These are phyloP conservation scores for Vigna unguiculata DNA, from an alignment of 306 rosid genomes.

Conservation along the genomic window DNA sequence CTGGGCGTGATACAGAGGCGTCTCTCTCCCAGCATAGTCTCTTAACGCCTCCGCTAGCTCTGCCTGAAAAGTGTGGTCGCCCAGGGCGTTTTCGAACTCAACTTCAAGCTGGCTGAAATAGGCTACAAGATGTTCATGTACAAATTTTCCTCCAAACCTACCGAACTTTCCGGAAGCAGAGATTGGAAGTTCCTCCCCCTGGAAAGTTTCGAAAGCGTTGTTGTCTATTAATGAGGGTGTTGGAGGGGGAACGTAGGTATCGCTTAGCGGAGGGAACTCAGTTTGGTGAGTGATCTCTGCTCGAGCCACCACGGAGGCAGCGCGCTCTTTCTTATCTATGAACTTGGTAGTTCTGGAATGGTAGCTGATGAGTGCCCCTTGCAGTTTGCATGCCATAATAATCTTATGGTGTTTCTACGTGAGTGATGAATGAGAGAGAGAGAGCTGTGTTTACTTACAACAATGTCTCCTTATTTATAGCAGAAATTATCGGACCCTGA, in stretches of 20 bases:
- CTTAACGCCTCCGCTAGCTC: slow-evolving; percentile 60
- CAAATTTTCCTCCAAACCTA: slow-evolving; percentile 73
- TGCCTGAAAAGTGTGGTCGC: slow-evolving; percentile 60
- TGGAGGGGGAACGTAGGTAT: neutral
- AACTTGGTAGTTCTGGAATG: neutral
- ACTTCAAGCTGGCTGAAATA: slow-evolving; percentile 60
- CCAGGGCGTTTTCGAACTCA: slow-evolving; percentile 50
- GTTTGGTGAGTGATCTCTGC: neutral
- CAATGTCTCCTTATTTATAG: too few species aligned
- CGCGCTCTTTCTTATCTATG: neutral
- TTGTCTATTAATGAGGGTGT: neutral
- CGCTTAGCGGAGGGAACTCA: neutral
- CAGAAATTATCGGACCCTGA: too few species aligned
- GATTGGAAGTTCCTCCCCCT: rapidly evolving
- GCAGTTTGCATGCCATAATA: slow-evolving; percentile 34
- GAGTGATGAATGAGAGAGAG: neutral
- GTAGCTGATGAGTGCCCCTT: neutral
- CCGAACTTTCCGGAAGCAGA: slow-evolving; percentile 59
- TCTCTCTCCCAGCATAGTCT: slow-evolving; percentile 76
- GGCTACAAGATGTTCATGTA: slow-evolving; percentile 61
- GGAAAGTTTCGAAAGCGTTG: too few species aligned
- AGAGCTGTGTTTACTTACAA: neutral
- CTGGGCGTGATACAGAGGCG: slow-evolving; percentile 69
- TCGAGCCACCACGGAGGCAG: neutral
- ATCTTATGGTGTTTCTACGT: neutral